phyloP scores from a whole-genome alignment of 2,329 filamentous ascomycete genomes.

The Colletotrichum aenigma region DNA sequence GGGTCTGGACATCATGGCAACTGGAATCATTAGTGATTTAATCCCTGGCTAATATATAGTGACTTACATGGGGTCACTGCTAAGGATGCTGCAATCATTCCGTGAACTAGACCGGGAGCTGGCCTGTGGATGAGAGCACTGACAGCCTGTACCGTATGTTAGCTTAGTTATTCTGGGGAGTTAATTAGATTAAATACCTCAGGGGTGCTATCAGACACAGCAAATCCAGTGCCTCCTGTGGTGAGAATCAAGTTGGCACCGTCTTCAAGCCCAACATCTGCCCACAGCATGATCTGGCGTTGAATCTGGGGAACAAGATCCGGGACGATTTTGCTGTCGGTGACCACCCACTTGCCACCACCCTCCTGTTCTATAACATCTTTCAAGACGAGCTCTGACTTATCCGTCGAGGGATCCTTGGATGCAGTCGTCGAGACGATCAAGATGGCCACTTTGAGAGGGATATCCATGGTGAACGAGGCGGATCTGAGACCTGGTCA shows the following conservation, averaged over 20 bases:
- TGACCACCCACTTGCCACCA: slow-evolving; percentile 72
- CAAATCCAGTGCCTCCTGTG: slow-evolving; percentile 93
- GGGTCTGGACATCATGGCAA: slow-evolving; percentile 95
- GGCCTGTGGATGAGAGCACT: slow-evolving; percentile 79
- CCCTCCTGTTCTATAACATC: slow-evolving; percentile 72
- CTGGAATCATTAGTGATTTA: slow-evolving; percentile 48
- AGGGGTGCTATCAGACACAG: slow-evolving; percentile 82
- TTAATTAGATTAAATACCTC: slow-evolving; percentile 62
- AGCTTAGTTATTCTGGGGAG: not conserved
- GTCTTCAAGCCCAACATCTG: slow-evolving; percentile 62
- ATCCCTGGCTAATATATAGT: not conserved
- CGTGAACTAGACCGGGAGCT: slow-evolving; percentile 91
- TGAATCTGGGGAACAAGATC: slow-evolving; percentile 81
- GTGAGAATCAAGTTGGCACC: slow-evolving; percentile 80
- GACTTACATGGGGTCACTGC: slow-evolving; percentile 85
- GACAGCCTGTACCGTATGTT: slow-evolving; percentile 64
- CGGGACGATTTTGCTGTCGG: slow-evolving; percentile 75
- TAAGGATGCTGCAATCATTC: slow-evolving; percentile 86
- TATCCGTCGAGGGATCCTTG: slow-evolving; percentile 79
- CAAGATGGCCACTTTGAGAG: slow-evolving; percentile 77
- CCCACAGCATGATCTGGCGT: slow-evolving; percentile 71
- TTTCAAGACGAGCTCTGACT: slow-evolving; percentile 68
- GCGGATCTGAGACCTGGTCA: not conserved
- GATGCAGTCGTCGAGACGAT: slow-evolving; percentile 91
- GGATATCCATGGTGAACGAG: slow-evolving; percentile 34